phyloP scores from a whole-genome alignment of 768 basidiomycete species.

The Cubamyces lactineus region DNA sequence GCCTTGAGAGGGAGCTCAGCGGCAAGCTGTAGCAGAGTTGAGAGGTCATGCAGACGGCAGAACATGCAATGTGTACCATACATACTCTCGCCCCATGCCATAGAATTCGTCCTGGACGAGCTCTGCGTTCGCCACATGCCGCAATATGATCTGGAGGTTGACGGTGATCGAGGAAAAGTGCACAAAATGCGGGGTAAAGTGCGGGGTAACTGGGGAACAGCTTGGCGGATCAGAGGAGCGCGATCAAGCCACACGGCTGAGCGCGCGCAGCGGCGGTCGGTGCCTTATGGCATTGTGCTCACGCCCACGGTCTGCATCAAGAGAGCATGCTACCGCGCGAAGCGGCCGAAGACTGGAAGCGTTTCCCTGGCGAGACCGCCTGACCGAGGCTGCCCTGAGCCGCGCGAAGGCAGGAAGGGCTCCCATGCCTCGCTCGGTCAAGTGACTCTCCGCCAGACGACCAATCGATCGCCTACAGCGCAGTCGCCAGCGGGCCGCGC shows the following conservation, averaged over 20 bases:
- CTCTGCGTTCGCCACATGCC: background rate
- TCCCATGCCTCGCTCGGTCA: constrained; percentile 18
- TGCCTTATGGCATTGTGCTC: constrained; percentile 1
- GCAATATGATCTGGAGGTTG: background rate
- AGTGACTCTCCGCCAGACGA: constrained; percentile 18
- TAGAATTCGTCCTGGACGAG: background rate
- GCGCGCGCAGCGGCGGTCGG: background rate
- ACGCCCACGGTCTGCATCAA: background rate
- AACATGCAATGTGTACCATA: constrained; percentile 15
- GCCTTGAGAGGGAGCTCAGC: constrained; percentile 59
- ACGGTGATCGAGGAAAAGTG: background rate
- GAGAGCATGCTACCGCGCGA: constrained; percentile 8
- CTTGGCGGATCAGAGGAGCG: constrained; percentile 9
- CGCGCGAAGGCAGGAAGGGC: background rate
- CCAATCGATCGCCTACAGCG: constrained; percentile 25
- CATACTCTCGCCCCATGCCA: background rate
- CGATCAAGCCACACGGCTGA: constrained; percentile 12
- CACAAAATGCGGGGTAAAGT: constrained; percentile 1
- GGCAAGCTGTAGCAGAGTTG: constrained; percentile 38
- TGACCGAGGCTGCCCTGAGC: constrained; percentile 12
- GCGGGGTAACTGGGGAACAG: constrained; percentile 17
- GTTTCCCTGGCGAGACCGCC: constrained; percentile 17
- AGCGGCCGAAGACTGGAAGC: constrained; percentile 7
- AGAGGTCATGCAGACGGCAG: background rate
- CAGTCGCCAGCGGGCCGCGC: background rate